Base-by-base conservation (phyloP, 257 asterid genomes). In the Ilex aquifolium region DNA sequence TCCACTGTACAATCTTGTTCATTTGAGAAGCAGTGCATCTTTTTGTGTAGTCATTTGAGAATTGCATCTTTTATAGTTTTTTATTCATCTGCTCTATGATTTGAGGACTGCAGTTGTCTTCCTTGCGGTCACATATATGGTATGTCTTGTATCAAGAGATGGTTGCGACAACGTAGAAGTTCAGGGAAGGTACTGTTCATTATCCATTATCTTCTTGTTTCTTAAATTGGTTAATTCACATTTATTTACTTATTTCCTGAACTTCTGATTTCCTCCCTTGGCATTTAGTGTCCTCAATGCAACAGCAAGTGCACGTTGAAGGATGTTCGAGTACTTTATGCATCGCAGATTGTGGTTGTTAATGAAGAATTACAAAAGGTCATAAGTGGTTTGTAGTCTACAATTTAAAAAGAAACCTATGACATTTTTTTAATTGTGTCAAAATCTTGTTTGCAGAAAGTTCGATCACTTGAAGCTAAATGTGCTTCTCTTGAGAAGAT, bases 121-220 rank as follows among this genome's bases (percentile, higher is more conserved):
- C 99, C 97, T 1, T 92, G 99, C 64, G 99, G 99, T 32, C 99
- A 92, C 60, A 57, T 92, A 60, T 92, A 76, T 58, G 99, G 99
- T 17, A 53, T 73, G 57, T 84, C 88, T 59, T 92, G 99, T 75
- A 85, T 92, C 75, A 85, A 82, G 76, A 92, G 74, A 77, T 92
- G 99, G 97, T 62, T 92, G 81, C 67, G 63, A 42, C 79, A 72
- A 48, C 77, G 80, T 29, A 81, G 65, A 65, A 73, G 85, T 67
- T 74, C 85, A 15, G 82, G 83, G 70, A 89, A 92, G 99, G 97
- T 92, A 59, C 57, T 42, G 40, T 30, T 49, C 12, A 39, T 51
- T 44, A 50, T 69, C 13, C 44, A 2, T 21, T 27, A 31, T 2
- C 36, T 60, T 42, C 60, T 57, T 61, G 9, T 61, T 31, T 66